Evolutionary conservation across 805 yeast genomes (phyloP), one percentile per base, ranked within the genome.

Genomic region (Starmera quercuum): DNA sequence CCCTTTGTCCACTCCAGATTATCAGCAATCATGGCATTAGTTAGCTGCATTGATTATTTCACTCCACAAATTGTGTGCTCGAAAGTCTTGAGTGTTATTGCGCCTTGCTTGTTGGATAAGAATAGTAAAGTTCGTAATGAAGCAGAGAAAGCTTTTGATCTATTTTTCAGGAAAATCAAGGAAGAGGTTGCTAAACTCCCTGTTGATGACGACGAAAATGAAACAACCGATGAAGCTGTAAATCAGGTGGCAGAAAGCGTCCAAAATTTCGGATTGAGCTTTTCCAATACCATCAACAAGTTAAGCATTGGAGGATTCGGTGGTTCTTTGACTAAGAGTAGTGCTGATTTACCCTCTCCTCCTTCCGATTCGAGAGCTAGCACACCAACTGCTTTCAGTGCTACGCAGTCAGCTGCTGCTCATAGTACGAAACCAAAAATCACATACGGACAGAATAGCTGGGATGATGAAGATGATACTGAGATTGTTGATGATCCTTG

Each of bases 21-120:
- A 49, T 83, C 81, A 4, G 86, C 96, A 0, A 62, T 92, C 19
- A 61, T 75, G 39, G 94, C 95, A 1, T 72, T 90, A 40, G 75
- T 72, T 27, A 63, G 68, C 11, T 71, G 83, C 12, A 61, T 79
- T 17, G 80, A 77, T 6, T 73, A 68, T 28, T 87, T 88, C 46
- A 61, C 80, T 1, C 77, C 87, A 1, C 82, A 75, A 12, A 79
- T 85, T 29, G 79, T 86, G 36, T 83, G 95, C 36, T 76, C 79
- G 17, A 84, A 81, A 51, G 73, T 88, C 13, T 59, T 92, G 35
- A 90, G 95, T 0, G 85, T 86, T 3, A 71, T 92, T 36, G 87
- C 95, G 0, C 83, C 92, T 1, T 75, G 92, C 2, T 61, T 90
- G 36, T 68, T 90, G 50, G 97, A 92, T 55, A 70, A 68, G 34